Conservation (phyloP, 495 filamentous ascomycete species). For the Xylaria grammica region DNA sequence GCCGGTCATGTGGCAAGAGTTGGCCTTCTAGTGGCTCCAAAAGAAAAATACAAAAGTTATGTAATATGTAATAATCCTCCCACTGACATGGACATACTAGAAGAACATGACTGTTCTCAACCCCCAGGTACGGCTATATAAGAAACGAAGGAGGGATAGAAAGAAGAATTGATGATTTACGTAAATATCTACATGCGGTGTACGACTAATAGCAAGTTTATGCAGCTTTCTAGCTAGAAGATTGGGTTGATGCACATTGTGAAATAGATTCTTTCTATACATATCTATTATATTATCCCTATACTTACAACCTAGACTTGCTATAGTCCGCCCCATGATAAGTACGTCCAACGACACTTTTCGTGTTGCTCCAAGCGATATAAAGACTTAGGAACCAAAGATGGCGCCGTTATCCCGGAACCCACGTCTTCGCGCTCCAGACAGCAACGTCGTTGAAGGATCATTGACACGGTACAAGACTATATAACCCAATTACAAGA, state of each 20-base stretch:
- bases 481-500: too few relatives aligned
- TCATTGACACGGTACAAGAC: too few relatives aligned
- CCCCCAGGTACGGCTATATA: not conserved
- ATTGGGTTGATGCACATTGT: not conserved
- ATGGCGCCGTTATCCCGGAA: too few relatives aligned
- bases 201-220: not conserved
- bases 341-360: too few relatives aligned
- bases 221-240: not conserved
- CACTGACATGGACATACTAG: not conserved
- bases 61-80: conserved; percentile 22
- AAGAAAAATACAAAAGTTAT: not conserved
- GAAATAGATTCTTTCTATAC: not conserved
- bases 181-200: not conserved
- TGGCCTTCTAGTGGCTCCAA: conserved; percentile 32
- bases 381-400: too few relatives aligned
- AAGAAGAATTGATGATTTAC: conserved; percentile 3
- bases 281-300: too few relatives aligned
- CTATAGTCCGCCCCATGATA: too few relatives aligned
- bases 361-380: too few relatives aligned
- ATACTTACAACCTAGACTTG: not conserved
- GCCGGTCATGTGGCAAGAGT: conserved; percentile 75
- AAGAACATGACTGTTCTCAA: not conserved
- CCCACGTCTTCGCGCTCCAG: too few relatives aligned
- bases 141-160: not conserved
- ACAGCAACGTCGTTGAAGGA: too few relatives aligned